Conservation (phyloP, 73 alveolate genomes). For the Blepharisma stoltei region DNA sequence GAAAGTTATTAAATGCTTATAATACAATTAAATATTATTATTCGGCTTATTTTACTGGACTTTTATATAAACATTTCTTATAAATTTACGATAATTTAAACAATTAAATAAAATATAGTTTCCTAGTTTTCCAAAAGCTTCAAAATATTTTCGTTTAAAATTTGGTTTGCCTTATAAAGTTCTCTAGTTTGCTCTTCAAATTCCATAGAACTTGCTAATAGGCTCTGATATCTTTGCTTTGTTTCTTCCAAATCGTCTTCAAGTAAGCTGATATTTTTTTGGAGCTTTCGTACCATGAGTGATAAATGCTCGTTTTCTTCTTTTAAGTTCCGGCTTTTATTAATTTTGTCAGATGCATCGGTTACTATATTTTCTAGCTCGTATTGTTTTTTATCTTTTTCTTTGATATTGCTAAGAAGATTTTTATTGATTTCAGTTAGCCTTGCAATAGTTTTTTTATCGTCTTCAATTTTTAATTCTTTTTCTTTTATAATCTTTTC, state of each 20-base stretch:
- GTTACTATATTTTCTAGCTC: background rate
- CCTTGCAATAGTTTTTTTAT: conserved; percentile 15
- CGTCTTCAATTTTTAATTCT: conserved; percentile 7
- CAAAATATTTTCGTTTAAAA: conserved; percentile 18
- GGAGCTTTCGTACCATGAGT: background rate
- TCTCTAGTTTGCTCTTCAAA: conserved; percentile 18
- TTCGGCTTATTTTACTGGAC: too few species aligned
- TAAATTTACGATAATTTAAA: too few species aligned
- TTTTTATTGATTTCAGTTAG: conserved; percentile 19
- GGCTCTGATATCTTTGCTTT: background rate
- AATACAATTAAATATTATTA: too few species aligned
- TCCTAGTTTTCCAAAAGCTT: conserved; percentile 12
- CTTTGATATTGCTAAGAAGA: background rate
- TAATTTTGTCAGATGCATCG: background rate
- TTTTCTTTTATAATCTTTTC: conserved; percentile 23
- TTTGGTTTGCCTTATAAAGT: conserved; percentile 12
- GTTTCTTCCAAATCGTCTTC: background rate
- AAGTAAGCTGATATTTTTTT: background rate
- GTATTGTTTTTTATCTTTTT: background rate
- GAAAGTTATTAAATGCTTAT: background rate
- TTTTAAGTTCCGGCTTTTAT: background rate
- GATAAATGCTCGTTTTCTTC: conserved; percentile 28
- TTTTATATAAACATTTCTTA: too few species aligned
- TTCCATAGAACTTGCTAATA: background rate
- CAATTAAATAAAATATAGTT: background rate